Conservation (phyloP, 140 eudicot species). For the Senecio squalidus region DNA sequence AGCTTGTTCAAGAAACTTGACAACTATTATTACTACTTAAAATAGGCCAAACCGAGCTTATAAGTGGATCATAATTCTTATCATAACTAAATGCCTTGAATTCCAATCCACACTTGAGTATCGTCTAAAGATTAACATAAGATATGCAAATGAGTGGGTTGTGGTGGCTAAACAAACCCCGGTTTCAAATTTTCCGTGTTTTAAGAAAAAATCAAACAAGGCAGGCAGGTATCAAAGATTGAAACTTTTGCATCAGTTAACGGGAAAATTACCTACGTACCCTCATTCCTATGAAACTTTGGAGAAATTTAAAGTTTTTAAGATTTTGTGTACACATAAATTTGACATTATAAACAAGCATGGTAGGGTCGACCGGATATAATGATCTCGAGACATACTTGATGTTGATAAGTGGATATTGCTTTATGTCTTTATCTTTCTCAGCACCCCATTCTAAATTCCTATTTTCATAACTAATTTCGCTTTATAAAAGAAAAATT, state of each 20-base stretch:
- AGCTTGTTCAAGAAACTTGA: conserved; percentile 31
- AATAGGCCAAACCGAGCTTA: conserved; percentile 13
- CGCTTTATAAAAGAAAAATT: conserved; percentile 3
- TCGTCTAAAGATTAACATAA: neutral
- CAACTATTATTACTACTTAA: conserved; percentile 18
- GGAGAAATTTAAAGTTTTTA: neutral
- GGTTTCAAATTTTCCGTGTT: neutral
- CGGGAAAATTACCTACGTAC: neutral
- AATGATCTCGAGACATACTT: conserved; percentile 27
- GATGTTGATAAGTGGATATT: conserved; percentile 28
- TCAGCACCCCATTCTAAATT: conserved; percentile 8
- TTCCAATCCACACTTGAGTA: conserved; percentile 8
- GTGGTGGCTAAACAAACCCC: neutral
- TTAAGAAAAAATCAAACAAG: conserved; percentile 18
- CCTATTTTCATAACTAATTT: conserved; percentile 11
- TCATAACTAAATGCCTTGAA: neutral
- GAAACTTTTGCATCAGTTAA: conserved; percentile 12
- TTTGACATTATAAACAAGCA: conserved; percentile 17
- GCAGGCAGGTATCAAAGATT: conserved; percentile 23
- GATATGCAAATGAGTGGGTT: conserved; percentile 2
- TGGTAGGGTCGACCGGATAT: conserved; percentile 27
- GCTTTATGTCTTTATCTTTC: conserved; percentile 25
- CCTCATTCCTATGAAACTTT: neutral
- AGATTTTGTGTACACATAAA: conserved; percentile 18
- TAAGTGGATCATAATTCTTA: conserved; percentile 10